phyloP scores from a whole-genome alignment of 2,329 filamentous ascomycete genomes.

The Ophiostoma sp. region DNA sequence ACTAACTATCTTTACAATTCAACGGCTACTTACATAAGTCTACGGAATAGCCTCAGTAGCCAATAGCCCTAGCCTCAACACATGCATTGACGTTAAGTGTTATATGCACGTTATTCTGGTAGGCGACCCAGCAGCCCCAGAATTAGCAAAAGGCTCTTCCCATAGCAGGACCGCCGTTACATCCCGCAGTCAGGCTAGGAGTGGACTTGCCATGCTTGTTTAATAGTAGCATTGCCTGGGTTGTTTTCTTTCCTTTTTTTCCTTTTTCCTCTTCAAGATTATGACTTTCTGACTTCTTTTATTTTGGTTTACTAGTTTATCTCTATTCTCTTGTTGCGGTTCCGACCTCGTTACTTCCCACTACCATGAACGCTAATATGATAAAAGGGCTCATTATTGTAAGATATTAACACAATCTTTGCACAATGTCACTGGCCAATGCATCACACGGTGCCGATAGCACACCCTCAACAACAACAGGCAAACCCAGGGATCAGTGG shows the following conservation, averaged over 20 bases:
- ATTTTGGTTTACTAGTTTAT: too few species aligned
- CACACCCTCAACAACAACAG: neutral
- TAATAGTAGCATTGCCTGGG: neutral
- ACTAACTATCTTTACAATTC: neutral
- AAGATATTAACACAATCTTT: too few species aligned
- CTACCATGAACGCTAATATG: too few species aligned
- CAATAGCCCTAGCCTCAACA: neutral
- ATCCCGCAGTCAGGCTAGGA: constrained; percentile 15
- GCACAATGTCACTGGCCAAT: too few species aligned
- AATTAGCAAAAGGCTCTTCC: constrained; percentile 19
- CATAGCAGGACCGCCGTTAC: constrained; percentile 16
- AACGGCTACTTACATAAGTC: neutral
- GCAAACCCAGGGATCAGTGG: neutral
- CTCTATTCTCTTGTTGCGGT: too few species aligned
- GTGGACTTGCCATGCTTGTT: neutral
- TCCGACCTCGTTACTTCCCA: too few species aligned
- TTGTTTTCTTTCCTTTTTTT: neutral
- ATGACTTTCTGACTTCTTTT: too few species aligned
- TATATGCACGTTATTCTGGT: constrained; percentile 3
- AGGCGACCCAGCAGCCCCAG: constrained; percentile 16
- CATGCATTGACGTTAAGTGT: neutral
- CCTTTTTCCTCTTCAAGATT: too few species aligned
- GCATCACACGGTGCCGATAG: neutral
- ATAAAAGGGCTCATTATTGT: too few species aligned
- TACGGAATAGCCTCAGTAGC: neutral